phyloP scores from a whole-genome alignment of 139 green algal species.

The Chlorella sp. region DNA sequence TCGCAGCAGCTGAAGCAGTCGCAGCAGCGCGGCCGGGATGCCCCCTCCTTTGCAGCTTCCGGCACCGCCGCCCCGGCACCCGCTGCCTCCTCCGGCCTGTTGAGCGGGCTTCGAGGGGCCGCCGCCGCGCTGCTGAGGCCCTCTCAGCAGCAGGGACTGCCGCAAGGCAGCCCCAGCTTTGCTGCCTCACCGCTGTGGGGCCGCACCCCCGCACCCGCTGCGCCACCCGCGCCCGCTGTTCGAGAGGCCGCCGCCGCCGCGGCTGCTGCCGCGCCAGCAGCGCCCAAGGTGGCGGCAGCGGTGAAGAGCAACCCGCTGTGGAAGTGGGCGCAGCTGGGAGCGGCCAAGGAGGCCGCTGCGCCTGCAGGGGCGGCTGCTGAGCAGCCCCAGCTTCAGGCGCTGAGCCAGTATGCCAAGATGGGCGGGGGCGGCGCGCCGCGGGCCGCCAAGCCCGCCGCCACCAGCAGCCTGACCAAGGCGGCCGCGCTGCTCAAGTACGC shows the following conservation, averaged over 20 bases:
- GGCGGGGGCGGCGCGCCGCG: too few relatives aligned
- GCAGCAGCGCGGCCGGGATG: neutral
- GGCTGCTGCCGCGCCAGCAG: too few relatives aligned
- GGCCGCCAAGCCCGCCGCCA: neutral
- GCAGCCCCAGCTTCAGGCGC: too few relatives aligned
- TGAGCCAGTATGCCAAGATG: too few relatives aligned
- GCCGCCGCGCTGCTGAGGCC: slow-evolving; percentile 4
- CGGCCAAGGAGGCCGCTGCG: neutral
- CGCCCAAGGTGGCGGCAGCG: neutral
- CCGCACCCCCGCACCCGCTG: too few relatives aligned
- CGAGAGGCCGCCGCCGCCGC: too few relatives aligned
- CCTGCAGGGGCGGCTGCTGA: too few relatives aligned
- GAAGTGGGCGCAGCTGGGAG: neutral
- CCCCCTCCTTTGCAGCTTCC: neutral
- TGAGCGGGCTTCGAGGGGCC: neutral
- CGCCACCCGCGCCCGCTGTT: too few relatives aligned
- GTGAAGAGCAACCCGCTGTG: neutral
- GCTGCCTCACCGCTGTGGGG: too few relatives aligned
- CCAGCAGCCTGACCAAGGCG: neutral
- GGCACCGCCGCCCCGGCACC: neutral
- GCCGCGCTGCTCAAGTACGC: neutral
- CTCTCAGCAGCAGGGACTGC: too few relatives aligned
- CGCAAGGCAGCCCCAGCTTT: neutral
- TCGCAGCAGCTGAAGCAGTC: neutral
- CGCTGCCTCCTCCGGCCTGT: neutral